Evolutionary conservation across 2,329 filamentous ascomycete genomes (phyloP).

Genomic region (Sclerotinia borealis): DNA sequence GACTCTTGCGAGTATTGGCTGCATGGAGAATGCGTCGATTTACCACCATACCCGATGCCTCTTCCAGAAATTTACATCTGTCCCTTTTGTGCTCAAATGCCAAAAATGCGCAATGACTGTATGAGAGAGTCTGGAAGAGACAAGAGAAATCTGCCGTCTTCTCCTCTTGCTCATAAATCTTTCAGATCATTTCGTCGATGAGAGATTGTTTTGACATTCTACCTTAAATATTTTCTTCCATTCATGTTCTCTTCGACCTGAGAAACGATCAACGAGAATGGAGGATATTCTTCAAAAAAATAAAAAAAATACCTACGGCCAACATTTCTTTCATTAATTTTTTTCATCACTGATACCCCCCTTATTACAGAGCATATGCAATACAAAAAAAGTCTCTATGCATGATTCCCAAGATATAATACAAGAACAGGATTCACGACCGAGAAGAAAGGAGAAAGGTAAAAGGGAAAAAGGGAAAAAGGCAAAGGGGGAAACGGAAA

Average conservation of each 20-base stretch:
- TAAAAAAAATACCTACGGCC: too few species aligned
- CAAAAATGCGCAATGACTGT: conserved; percentile 46
- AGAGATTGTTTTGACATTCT: background rate
- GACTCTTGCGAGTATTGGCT: conserved; percentile 61
- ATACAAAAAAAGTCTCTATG: conserved; percentile 1
- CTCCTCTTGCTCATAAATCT: conserved; percentile 40
- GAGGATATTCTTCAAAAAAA: background rate
- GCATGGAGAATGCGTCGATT: conserved; percentile 57
- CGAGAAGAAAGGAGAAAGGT: background rate
- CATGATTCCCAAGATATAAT: background rate
- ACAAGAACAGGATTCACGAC: conserved; percentile 4
- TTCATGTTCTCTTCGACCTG: background rate
- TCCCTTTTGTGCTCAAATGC: conserved; percentile 55
- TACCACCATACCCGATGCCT: conserved; percentile 44
- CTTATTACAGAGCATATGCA: conserved; percentile 3
- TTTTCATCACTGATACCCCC: conserved; percentile 4
- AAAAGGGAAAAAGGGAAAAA: too few species aligned
- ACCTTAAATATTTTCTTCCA: background rate
- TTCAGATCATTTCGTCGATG: conserved; percentile 39
- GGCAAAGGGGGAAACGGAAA: background rate
- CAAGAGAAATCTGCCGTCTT: conserved; percentile 28
- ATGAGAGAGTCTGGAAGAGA: conserved; percentile 35
- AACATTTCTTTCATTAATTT: too few species aligned
- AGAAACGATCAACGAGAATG: background rate
- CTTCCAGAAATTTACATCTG: conserved; percentile 58